phyloP scores from a whole-genome alignment of 345 rosid species.

The Heritiera fomes region DNA sequence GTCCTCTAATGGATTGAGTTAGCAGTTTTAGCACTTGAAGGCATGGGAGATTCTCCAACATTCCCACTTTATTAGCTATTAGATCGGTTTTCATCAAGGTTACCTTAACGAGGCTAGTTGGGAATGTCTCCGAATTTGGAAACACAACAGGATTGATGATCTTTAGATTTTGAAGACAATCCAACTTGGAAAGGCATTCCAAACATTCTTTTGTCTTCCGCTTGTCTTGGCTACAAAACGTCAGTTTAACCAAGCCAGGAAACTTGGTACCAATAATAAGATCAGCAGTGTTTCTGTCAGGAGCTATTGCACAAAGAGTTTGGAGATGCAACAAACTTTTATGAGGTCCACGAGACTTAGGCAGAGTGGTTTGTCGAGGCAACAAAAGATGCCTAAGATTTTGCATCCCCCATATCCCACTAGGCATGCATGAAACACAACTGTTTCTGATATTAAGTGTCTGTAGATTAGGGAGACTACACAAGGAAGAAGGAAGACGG shows the following conservation, averaged over 20 bases:
- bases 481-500: neutral
- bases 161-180: neutral
- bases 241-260: neutral
- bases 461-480: neutral
- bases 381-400: too few relatives aligned
- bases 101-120: neutral
- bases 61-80: neutral
- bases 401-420: neutral
- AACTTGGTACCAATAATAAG: neutral
- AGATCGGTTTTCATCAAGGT: neutral
- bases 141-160: neutral
- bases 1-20: neutral
- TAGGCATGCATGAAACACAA: neutral
- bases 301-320: conserved; percentile 6
- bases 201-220: neutral
- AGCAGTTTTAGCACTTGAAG: conserved; percentile 3
- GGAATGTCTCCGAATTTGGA: neutral
- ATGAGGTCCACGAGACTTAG: too few relatives aligned
- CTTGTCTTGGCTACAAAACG: neutral
- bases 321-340: neutral
- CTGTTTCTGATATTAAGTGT: neutral
- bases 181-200: neutral
- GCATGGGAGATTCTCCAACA: neutral
- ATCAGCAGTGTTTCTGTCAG: neutral
- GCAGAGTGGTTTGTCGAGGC: neutral